phyloP scores from a whole-genome alignment of 1,284 basidiomycete genomes.

The Leccinum huronense region DNA sequence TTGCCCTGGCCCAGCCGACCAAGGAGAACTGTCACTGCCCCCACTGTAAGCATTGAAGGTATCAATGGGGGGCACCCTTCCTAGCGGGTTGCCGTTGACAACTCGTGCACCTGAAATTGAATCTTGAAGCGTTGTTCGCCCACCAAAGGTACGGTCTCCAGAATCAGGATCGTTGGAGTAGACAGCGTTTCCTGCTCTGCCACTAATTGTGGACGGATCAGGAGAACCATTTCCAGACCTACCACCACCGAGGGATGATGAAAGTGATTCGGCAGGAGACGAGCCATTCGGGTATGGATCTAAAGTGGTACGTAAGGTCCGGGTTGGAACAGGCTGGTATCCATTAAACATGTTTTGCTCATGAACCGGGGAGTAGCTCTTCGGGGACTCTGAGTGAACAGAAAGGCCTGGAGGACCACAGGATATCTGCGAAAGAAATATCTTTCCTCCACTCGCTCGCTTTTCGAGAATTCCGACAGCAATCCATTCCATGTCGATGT shows the following conservation, averaged over 20 bases:
- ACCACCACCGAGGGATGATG: constrained; percentile 64
- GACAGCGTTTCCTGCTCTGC: constrained; percentile 42
- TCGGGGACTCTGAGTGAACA: constrained; percentile 46
- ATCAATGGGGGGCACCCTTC: constrained; percentile 42
- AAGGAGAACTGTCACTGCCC: constrained; percentile 37
- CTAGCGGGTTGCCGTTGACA: constrained; percentile 37
- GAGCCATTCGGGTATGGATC: constrained; percentile 56
- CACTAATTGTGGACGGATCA: constrained; percentile 57
- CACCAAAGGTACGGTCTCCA: constrained; percentile 34
- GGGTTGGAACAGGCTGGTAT: constrained; percentile 64
- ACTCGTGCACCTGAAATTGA: constrained; percentile 36
- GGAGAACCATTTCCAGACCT: constrained; percentile 66
- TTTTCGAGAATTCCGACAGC: constrained; percentile 57
- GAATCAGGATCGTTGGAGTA: constrained; percentile 39
- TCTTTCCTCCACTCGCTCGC: constrained; percentile 51
- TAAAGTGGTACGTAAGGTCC: constrained; percentile 55
- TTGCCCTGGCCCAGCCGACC: constrained; percentile 36
- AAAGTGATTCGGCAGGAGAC: constrained; percentile 63
- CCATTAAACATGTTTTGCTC: constrained; percentile 45
- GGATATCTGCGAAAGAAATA: constrained; percentile 60
- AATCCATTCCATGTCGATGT: constrained; percentile 64
- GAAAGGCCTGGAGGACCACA: constrained; percentile 55
- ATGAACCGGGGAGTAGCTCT: constrained; percentile 32
- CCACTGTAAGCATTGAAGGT: constrained; percentile 42
- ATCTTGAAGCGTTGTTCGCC: constrained; percentile 39